Evolutionary conservation across 2,329 filamentous ascomycete genomes (phyloP).

Genomic region (Cytospora piceae): DNA sequence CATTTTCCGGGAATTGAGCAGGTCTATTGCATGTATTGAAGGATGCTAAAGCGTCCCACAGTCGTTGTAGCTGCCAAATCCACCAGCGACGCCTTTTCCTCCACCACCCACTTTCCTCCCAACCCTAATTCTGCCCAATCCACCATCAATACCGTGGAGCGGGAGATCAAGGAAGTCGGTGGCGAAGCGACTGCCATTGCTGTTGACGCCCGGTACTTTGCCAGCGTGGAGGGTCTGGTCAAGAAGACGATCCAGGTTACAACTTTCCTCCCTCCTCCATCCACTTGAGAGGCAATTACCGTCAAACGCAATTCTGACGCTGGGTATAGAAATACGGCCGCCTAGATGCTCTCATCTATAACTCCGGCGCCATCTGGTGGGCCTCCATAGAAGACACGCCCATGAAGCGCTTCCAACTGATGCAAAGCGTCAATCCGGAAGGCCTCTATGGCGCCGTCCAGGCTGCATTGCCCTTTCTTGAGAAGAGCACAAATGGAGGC

Average conservation of each 20-base stretch:
- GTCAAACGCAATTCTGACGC: neutral
- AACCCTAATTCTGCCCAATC: conserved; percentile 75
- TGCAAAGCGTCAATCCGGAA: conserved; percentile 75
- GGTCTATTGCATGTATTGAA: neutral
- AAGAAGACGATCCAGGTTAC: conserved; percentile 53
- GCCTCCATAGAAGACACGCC: conserved; percentile 73
- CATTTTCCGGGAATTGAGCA: neutral
- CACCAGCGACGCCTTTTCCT: conserved; percentile 61
- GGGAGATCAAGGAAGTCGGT: conserved; percentile 70
- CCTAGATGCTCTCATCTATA: conserved; percentile 79
- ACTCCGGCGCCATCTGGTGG: conserved; percentile 87
- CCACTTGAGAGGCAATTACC: neutral
- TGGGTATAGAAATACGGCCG: conserved; percentile 55
- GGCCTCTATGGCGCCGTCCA: conserved; percentile 77
- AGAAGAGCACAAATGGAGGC: conserved; percentile 53
- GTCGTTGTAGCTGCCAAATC: conserved; percentile 80
- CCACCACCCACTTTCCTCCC: conserved; percentile 66
- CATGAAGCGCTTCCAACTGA: conserved; percentile 74
- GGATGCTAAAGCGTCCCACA: conserved; percentile 38
- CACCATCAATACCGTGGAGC: conserved; percentile 79
- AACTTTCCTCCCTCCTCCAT: neutral
- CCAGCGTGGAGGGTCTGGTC: conserved; percentile 64
- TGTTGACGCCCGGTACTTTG: conserved; percentile 70
- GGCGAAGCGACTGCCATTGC: conserved; percentile 67
- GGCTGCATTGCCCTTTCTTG: conserved; percentile 69